Percentiles rank a stretch among this genome's conserved stretches.
Conservation (phyloP, 495 filamentous ascomycete species). For the Xylaria cubensis region DNA sequence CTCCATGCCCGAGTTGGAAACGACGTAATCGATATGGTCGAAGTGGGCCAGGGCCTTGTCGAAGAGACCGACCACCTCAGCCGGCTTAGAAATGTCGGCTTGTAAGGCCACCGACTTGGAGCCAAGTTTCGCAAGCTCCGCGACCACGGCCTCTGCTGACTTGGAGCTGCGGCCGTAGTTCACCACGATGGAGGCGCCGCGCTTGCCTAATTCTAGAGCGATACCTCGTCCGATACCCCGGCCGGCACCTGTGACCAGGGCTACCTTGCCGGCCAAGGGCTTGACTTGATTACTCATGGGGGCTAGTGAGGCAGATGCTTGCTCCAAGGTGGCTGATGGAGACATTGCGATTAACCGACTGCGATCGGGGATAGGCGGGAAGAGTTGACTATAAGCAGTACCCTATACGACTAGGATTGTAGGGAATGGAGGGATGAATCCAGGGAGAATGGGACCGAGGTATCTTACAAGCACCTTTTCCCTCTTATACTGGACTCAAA, state of each 20-base stretch:
- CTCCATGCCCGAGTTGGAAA: slow-evolving; percentile 72
- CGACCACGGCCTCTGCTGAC: slow-evolving; percentile 67
- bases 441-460: neutral
- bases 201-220: slow-evolving; percentile 76
- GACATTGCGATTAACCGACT: slow-evolving; percentile 30
- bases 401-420: neutral
- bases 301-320: neutral
- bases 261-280: slow-evolving; percentile 67
- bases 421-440: neutral
- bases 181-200: slow-evolving; percentile 76
- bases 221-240: slow-evolving; percentile 80
- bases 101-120: slow-evolving; percentile 70
- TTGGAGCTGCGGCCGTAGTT: slow-evolving; percentile 73
- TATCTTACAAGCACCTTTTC: neutral
- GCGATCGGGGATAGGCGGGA: neutral
- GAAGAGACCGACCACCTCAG: slow-evolving; percentile 67
- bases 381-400: neutral
- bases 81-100: slow-evolving; percentile 76
- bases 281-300: slow-evolving; percentile 40
- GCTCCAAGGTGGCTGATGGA: slow-evolving; percentile 26
- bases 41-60: slow-evolving; percentile 42
- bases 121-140: slow-evolving; percentile 63
- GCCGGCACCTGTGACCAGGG: slow-evolving; percentile 70
- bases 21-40: slow-evolving; percentile 74
- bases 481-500: slow-evolving; percentile 11